Evolutionary conservation across 495 filamentous ascomycete species (phyloP).

Genomic region (Hyaloscypha finlandica): DNA sequence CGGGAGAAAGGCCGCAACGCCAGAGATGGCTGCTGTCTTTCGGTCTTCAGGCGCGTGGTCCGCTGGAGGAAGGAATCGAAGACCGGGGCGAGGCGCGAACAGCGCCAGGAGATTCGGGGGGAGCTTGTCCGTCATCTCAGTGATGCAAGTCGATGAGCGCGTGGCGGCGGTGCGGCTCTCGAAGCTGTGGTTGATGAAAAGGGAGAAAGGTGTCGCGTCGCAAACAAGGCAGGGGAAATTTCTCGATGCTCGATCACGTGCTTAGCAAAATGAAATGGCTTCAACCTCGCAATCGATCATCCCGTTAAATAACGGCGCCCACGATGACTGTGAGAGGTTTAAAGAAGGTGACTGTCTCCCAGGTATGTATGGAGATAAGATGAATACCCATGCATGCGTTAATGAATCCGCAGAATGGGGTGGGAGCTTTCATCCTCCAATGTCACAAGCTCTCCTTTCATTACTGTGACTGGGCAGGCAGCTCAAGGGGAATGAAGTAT

Average conservation of each 20-base stretch:
- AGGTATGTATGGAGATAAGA: constrained; percentile 44
- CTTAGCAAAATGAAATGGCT: neutral
- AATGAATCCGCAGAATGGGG: constrained; percentile 71
- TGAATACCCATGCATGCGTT: neutral
- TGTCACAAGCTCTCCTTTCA: constrained; percentile 94
- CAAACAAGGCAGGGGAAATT: neutral
- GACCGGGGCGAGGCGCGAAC: constrained; percentile 88
- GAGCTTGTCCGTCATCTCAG: constrained; percentile 89
- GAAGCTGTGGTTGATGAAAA: constrained; percentile 19
- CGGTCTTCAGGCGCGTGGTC: constrained; percentile 85
- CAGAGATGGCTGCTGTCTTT: constrained; percentile 68
- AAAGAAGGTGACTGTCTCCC: constrained; percentile 58
- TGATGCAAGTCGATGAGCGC: neutral
- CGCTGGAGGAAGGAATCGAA: constrained; percentile 83
- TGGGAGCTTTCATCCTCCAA: constrained; percentile 95
- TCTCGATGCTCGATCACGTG: neutral
- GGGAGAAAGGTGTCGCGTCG: constrained; percentile 20
- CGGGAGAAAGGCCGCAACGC: constrained; percentile 72
- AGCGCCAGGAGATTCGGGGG: constrained; percentile 90
- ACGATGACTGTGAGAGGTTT: constrained; percentile 69
- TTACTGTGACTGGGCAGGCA: constrained; percentile 94
- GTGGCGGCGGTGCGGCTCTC: constrained; percentile 16
- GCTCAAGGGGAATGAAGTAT: constrained; percentile 93
- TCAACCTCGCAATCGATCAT: neutral
- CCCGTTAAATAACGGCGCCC: constrained; percentile 9